Evolutionary conservation across 257 asterid species (phyloP).

Genomic region (Oldenlandia corymbosa): DNA sequence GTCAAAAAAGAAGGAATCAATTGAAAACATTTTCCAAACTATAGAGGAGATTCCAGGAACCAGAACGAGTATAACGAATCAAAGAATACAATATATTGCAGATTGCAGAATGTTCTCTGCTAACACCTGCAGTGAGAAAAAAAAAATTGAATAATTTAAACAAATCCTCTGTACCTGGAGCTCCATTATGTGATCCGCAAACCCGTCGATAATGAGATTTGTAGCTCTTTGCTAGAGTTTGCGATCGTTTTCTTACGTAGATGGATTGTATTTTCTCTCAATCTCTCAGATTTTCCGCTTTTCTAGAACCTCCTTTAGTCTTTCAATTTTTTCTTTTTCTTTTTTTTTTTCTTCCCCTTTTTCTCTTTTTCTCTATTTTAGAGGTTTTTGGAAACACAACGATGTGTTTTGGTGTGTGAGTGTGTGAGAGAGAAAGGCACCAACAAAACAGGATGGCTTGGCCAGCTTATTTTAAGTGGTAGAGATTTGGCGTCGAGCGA

Average conservation of each 20-base stretch:
- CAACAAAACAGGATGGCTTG: slow-evolving; percentile 18
- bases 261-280: slow-evolving; percentile 3
- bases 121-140: not conserved
- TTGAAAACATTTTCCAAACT: slow-evolving; percentile 24
- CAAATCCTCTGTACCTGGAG: not conserved
- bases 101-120: not conserved
- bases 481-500: slow-evolving; percentile 28
- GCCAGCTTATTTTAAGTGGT: slow-evolving; percentile 52
- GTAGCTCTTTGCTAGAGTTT: slow-evolving; percentile 14
- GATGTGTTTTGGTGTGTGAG: slow-evolving; percentile 4
- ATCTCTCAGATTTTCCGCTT: not conserved
- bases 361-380: not conserved
- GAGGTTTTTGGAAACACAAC: not conserved
- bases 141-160: not conserved
- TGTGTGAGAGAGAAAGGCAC: slow-evolving; percentile 19
- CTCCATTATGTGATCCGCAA: slow-evolving; percentile 12
- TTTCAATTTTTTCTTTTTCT: not conserved
- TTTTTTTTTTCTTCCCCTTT: not conserved
- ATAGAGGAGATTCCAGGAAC: slow-evolving; percentile 10
- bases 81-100: not conserved
- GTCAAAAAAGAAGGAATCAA: too few species aligned
- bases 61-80: not conserved
- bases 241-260: slow-evolving; percentile 9
- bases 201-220: slow-evolving; percentile 5
- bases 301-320: not conserved